Evolutionary conservation across 2,329 filamentous ascomycete genomes (phyloP).

Genomic region (Furcasterigmium sp.): DNA sequence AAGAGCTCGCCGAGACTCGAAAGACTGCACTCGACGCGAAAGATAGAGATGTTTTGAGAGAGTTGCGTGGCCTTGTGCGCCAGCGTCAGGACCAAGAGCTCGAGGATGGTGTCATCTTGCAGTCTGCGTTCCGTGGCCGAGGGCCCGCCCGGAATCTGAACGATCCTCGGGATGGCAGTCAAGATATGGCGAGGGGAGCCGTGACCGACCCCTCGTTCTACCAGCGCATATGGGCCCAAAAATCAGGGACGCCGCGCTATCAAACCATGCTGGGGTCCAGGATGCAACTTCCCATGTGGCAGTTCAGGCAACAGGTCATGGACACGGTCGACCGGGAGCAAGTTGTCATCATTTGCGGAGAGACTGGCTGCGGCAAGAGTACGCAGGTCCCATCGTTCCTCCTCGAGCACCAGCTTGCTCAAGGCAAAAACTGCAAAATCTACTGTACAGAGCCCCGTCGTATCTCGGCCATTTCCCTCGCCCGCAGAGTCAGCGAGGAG

Average conservation of each 20-base stretch:
- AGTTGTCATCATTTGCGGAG: constrained; percentile 89
- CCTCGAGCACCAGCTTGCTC: constrained; percentile 78
- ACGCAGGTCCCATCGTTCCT: constrained; percentile 96
- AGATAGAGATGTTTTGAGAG: constrained; percentile 65
- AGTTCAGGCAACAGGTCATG: constrained; percentile 74
- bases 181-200: constrained; percentile 33
- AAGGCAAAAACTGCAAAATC: constrained; percentile 80
- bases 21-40: constrained; percentile 64
- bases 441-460: constrained; percentile 93
- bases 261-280: constrained; percentile 74
- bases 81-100: constrained; percentile 63
- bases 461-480: constrained; percentile 93
- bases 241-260: constrained; percentile 55
- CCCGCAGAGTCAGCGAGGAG: constrained; percentile 89
- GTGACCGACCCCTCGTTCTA: constrained; percentile 40
- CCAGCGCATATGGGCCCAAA: constrained; percentile 55
- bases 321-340: constrained; percentile 73
- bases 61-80: constrained; percentile 65
- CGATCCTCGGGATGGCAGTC: constrained; percentile 43
- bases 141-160: constrained; percentile 38
- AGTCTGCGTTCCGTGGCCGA: constrained; percentile 67
- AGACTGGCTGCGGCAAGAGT: constrained; percentile 96
- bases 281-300: constrained; percentile 83
- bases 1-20: constrained; percentile 66
- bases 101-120: constrained; percentile 70